phyloP scores from a whole-genome alignment of 2,329 filamentous ascomycete species.

The Plectosphaerella plurivora region DNA sequence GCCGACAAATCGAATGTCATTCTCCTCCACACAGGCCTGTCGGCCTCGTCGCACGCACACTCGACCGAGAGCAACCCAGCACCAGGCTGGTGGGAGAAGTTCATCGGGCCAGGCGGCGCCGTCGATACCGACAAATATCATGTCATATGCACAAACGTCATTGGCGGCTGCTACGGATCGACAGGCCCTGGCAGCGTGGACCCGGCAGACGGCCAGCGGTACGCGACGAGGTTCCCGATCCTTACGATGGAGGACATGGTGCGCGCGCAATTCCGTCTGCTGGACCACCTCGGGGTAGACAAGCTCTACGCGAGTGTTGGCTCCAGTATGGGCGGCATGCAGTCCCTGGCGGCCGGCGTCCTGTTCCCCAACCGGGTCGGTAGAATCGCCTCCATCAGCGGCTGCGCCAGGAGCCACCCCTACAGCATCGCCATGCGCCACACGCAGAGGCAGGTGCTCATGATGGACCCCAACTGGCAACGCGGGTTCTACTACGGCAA shows the following conservation, averaged over 20 bases:
- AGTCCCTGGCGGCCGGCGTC: conserved; percentile 81
- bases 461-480: conserved; percentile 99
- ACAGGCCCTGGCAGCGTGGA: conserved; percentile 88
- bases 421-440: conserved; percentile 99
- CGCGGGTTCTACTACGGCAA: conserved; percentile 88
- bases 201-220: conserved; percentile 80
- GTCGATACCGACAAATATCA: conserved; percentile 90
- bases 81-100: conserved; percentile 98
- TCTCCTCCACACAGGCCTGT: conserved; percentile 87
- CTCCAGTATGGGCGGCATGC: conserved; percentile 98
- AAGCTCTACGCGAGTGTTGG: conserved; percentile 90
- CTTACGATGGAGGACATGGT: conserved; percentile 98
- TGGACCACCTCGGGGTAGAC: conserved; percentile 72
- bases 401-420: conserved; percentile 89
- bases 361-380: conserved; percentile 79
- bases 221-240: conserved; percentile 93
- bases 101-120: conserved; percentile 82
- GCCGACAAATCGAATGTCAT: conserved; percentile 81
- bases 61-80: conserved; percentile 83
- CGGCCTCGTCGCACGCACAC: conserved; percentile 94
- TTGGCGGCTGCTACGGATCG: conserved; percentile 93
- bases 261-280: conserved; percentile 82
- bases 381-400: conserved; percentile 82
- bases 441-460: conserved; percentile 92
- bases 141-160: conserved; percentile 92